A percentile compares a stretch with the other conserved stretches of the same genome.
Conservation (phyloP, 1,139 yeast genomes). For the Debaryomyces fabryi region DNA sequence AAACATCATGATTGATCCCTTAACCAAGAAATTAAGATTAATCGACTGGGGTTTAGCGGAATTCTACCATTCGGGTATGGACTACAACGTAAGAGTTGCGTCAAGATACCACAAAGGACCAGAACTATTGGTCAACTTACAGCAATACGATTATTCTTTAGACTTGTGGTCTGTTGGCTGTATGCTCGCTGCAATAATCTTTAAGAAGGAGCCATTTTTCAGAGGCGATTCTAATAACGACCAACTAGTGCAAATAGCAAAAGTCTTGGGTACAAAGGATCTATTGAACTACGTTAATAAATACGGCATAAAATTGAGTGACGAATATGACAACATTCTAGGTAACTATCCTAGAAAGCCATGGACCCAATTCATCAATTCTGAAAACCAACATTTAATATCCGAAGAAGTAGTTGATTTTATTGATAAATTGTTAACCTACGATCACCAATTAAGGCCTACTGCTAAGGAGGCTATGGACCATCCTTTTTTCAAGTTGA, state of each 20-base stretch:
- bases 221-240: slow-evolving; percentile 80
- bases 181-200: slow-evolving; percentile 74
- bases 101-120: slow-evolving; percentile 84
- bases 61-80: slow-evolving; percentile 77
- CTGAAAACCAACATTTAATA: slow-evolving; percentile 54
- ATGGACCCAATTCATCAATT: slow-evolving; percentile 62
- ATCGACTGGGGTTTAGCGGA: slow-evolving; percentile 89
- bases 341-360: slow-evolving; percentile 70
- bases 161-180: slow-evolving; percentile 87
- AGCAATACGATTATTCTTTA: slow-evolving; percentile 75
- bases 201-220: slow-evolving; percentile 77
- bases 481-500: slow-evolving; percentile 55
- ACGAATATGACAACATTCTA: slow-evolving; percentile 67
- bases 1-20: slow-evolving; percentile 81
- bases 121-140: slow-evolving; percentile 70
- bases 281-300: slow-evolving; percentile 60
- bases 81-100: slow-evolving; percentile 80
- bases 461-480: slow-evolving; percentile 77
- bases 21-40: slow-evolving; percentile 59
- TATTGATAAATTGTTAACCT: slow-evolving; percentile 64
- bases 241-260: slow-evolving; percentile 77
- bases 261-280: slow-evolving; percentile 74
- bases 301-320: slow-evolving; percentile 61
- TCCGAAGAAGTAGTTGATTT: slow-evolving; percentile 66
- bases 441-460: slow-evolving; percentile 73